Conservation (phyloP, 441 rosid genomes). For the Brassica hybrid region DNA sequence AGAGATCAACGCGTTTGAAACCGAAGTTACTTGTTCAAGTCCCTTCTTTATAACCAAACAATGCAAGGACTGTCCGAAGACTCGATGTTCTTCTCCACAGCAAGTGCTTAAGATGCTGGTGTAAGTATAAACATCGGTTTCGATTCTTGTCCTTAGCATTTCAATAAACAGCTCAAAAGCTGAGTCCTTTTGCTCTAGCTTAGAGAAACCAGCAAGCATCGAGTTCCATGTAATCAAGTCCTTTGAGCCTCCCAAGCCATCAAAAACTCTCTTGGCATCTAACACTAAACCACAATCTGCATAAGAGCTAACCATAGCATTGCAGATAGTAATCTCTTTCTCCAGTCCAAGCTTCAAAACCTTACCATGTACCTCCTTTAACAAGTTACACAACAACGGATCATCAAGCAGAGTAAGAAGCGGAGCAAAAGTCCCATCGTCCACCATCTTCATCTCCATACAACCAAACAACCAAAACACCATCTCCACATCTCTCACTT, state of each 20-base stretch:
- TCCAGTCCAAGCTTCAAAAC: slow-evolving; percentile 59
- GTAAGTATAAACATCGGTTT: slow-evolving; percentile 67
- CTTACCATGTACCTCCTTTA: slow-evolving; percentile 66
- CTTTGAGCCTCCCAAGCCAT: slow-evolving; percentile 45
- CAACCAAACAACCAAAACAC: slow-evolving; percentile 58
- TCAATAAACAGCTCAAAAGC: slow-evolving; percentile 57
- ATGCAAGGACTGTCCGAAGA: slow-evolving; percentile 59
- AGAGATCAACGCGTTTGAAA: slow-evolving; percentile 62
- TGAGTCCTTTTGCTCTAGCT: slow-evolving; percentile 50
- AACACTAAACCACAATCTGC: slow-evolving; percentile 66
- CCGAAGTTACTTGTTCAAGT: slow-evolving; percentile 54
- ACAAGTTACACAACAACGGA: slow-evolving; percentile 42
- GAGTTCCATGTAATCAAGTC: slow-evolving; percentile 83
- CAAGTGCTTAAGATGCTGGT: slow-evolving; percentile 67
- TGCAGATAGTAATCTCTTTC: slow-evolving; percentile 54
- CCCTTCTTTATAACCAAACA: slow-evolving; percentile 71
- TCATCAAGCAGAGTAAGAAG: slow-evolving; percentile 70
- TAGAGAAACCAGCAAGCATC: slow-evolving; percentile 64
- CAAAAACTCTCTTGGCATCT: slow-evolving; percentile 65
- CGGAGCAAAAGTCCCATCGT: slow-evolving; percentile 80
- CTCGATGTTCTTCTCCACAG: slow-evolving; percentile 37
- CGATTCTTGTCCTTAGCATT: slow-evolving; percentile 54
- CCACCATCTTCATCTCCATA: slow-evolving; percentile 60
- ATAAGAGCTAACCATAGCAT: slow-evolving; percentile 66
- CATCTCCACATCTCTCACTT: slow-evolving; percentile 45